phyloP scores from a whole-genome alignment of 2,329 filamentous ascomycete species.

The Bertia moriformis region DNA sequence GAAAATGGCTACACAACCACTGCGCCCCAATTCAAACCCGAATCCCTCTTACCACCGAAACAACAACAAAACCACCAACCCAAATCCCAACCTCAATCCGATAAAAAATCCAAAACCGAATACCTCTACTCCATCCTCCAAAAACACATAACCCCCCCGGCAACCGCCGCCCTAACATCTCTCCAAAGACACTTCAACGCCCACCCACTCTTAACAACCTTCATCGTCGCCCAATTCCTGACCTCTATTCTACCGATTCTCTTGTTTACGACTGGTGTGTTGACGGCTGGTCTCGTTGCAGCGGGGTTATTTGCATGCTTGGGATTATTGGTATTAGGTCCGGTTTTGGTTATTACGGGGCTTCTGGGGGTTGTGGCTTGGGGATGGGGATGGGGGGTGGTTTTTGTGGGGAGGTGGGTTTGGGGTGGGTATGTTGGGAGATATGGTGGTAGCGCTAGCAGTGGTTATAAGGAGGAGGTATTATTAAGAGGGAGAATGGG shows the following conservation, averaged over 20 bases:
- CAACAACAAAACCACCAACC: too few species aligned
- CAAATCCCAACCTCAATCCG: too few species aligned
- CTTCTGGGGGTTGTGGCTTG: background rate
- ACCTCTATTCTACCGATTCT: background rate
- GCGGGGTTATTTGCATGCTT: background rate
- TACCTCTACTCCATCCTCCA: background rate
- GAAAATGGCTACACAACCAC: too few species aligned
- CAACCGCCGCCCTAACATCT: background rate
- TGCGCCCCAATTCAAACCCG: too few species aligned
- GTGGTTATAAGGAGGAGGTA: too few species aligned
- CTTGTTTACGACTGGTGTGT: background rate
- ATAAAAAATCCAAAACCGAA: too few species aligned
- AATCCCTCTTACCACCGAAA: too few species aligned
- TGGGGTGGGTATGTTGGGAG: too few species aligned
- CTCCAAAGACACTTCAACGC: background rate
- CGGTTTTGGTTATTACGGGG: background rate
- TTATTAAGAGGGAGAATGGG: too few species aligned
- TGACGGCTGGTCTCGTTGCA: background rate
- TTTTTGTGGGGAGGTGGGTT: background rate
- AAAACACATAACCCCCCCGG: background rate
- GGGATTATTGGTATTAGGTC: background rate
- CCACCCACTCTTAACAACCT: background rate
- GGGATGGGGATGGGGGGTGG: background rate
- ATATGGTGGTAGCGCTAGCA: too few species aligned
- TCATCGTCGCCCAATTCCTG: background rate